These are phyloP conservation scores for Pleodorina starrii DNA, from an alignment of 139 green algal genomes.

Conservation along the genomic window DNA sequence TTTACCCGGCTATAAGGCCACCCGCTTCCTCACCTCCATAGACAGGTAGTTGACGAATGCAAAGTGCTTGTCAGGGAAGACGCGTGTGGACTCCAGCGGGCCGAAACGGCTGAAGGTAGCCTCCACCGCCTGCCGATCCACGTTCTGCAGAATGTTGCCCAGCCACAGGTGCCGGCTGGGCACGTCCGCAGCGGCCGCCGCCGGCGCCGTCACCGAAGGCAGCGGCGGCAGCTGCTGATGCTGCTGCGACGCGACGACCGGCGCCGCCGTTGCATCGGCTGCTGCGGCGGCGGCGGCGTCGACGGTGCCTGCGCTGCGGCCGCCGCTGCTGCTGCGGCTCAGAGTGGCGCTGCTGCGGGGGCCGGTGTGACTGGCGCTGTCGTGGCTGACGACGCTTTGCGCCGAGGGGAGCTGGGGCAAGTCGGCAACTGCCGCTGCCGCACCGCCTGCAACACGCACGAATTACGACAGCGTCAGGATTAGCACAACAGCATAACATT, in stretches of 20 bases:
- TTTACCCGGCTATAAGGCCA: no score
- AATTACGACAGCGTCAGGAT: no score
- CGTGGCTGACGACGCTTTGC: no score
- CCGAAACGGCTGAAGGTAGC: conserved; percentile 66
- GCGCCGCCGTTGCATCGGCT: not conserved
- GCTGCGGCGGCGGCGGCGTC: not conserved
- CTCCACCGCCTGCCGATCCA: not conserved
- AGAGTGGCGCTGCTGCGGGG: no score
- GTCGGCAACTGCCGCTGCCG: no score
- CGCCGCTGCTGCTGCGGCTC: not conserved
- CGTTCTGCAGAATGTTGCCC: conserved; percentile 83
- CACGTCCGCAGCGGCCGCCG: not conserved
- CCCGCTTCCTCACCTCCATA: not conserved
- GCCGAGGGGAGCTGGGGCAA: no score
- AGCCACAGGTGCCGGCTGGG: conserved; percentile 83
- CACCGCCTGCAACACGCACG: no score
- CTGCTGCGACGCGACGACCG: not conserved
- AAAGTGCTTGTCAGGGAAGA: conserved; percentile 87
- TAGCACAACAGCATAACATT: no score
- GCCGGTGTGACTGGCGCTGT: no score
- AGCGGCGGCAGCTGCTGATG: conserved; percentile 14
- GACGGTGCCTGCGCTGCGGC: not conserved
- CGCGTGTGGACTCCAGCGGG: conserved; percentile 76
- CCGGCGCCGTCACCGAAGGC: conserved; percentile 1
- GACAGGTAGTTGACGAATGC: conserved; percentile 85